phyloP scores from a whole-genome alignment of 148 eudicot species.

The Limonium bicolor region DNA sequence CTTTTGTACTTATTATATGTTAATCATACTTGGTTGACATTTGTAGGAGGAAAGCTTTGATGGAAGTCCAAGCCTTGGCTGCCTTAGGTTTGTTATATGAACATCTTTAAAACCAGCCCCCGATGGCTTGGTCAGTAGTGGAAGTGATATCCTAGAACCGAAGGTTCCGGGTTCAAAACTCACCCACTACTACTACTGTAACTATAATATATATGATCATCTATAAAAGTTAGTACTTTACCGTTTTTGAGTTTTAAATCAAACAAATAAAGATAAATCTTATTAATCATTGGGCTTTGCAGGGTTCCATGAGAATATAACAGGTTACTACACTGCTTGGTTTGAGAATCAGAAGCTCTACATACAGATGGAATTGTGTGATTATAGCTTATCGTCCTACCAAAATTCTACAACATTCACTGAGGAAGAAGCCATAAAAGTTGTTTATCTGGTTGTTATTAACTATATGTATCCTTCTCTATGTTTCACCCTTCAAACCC shows the following conservation, averaged over 20 bases:
- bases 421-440: conserved; percentile 44
- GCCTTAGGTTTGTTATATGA: conserved; percentile 55
- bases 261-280: no score
- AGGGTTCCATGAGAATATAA: conserved; percentile 74
- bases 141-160: no score
- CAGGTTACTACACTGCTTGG: conserved; percentile 78
- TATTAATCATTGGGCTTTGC: conserved; percentile 16
- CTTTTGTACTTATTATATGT: neutral
- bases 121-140: no score
- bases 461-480: no score
- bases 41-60: conserved; percentile 79
- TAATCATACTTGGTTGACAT: conserved; percentile 11
- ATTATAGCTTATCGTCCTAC: conserved; percentile 42
- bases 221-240: no score
- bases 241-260: no score
- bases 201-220: no score
- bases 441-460: conserved; percentile 48
- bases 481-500: no score
- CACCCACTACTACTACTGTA: no score
- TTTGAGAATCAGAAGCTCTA: conserved; percentile 72
- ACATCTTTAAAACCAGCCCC: no score
- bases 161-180: no score
- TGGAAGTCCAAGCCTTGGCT: conserved; percentile 94
- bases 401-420: conserved; percentile 19
- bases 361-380: conserved; percentile 95